phyloP scores from a whole-genome alignment of 495 filamentous ascomycete genomes.

The Physcia stellaris region DNA sequence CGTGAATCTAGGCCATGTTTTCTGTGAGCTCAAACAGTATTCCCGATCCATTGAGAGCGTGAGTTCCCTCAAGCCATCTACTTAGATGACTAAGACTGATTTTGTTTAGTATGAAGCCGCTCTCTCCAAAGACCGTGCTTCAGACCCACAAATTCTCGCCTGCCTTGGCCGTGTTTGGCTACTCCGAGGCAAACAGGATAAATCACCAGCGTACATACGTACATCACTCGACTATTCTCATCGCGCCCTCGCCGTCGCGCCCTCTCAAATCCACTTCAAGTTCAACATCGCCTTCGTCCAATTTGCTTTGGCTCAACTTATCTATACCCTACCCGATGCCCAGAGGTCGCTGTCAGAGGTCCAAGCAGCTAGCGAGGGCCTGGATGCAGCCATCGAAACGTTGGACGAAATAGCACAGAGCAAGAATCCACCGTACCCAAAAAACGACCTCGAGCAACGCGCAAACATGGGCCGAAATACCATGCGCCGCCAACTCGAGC shows the following conservation, averaged over 20 bases:
- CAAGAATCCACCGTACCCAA: conserved; percentile 82
- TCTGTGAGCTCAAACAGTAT: conserved; percentile 78
- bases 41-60: conserved; percentile 72
- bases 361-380: conserved; percentile 60
- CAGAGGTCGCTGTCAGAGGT: conserved; percentile 70
- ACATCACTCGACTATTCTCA: conserved; percentile 76
- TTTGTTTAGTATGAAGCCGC: conserved; percentile 65
- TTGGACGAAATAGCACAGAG: conserved; percentile 68
- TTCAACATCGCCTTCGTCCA: conserved; percentile 98
- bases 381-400: conserved; percentile 76
- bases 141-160: conserved; percentile 70
- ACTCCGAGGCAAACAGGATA: conserved; percentile 69
- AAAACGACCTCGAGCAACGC: conserved; percentile 78
- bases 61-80: conserved; percentile 15
- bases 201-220: conserved; percentile 65
- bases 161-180: conserved; percentile 94
- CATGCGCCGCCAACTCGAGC: conserved; percentile 77
- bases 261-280: conserved; percentile 76
- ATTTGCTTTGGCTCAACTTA: conserved; percentile 72
- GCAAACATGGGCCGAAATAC: conserved; percentile 95
- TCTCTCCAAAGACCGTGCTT: conserved; percentile 61
- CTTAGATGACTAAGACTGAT: conserved; percentile 5
- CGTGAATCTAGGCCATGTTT: conserved; percentile 86
- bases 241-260: conserved; percentile 64
- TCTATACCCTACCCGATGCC: conserved; percentile 58